A percentile compares a stretch with the other conserved stretches of the same genome.
Conservation (phyloP, 2,329 filamentous ascomycete genomes). For the Orbilia quercus region DNA sequence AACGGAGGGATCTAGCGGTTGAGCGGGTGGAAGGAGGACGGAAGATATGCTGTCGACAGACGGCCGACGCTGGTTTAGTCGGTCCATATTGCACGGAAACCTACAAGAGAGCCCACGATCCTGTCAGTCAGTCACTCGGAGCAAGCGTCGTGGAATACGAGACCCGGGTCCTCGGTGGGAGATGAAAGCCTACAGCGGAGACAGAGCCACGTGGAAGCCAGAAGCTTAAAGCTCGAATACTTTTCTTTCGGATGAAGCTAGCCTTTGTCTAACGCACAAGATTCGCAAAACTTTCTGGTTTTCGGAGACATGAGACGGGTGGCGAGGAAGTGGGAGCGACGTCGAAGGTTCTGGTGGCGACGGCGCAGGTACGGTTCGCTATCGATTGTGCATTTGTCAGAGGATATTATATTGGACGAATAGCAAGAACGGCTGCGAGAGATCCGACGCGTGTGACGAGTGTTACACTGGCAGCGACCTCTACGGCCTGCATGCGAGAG, state of each 20-base stretch:
- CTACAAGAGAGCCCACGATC: not conserved
- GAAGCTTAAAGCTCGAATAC: not conserved
- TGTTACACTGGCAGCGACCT: not conserved
- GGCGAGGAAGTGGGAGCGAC: not conserved
- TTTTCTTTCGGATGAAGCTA: constrained; percentile 23
- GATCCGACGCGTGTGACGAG: not conserved
- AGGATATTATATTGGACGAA: not conserved
- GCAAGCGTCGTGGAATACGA: constrained; percentile 5
- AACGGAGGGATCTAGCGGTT: constrained; percentile 48
- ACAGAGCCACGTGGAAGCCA: not conserved
- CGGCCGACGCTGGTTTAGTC: constrained; percentile 37
- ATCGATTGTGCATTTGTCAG: constrained; percentile 33
- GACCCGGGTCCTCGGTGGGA: not conserved
- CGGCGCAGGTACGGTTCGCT: constrained; percentile 2
- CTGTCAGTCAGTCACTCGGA: not conserved
- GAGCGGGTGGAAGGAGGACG: constrained; percentile 30
- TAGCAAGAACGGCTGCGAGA: not conserved
- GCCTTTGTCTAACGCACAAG: constrained; percentile 50
- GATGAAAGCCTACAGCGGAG: constrained; percentile 24
- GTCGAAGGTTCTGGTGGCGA: constrained; percentile 12
- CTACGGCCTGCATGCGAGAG: not conserved
- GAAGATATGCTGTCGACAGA: constrained; percentile 53
- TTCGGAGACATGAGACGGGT: constrained; percentile 49
- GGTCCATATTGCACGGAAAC: constrained; percentile 36
- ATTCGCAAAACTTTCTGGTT: constrained; percentile 36